Percentiles rank a stretch among this genome's conserved stretches.
These are phyloP conservation scores for Protostelium mycophagum DNA, from an alignment of 78 protist genomes.

Conservation along the genomic window DNA sequence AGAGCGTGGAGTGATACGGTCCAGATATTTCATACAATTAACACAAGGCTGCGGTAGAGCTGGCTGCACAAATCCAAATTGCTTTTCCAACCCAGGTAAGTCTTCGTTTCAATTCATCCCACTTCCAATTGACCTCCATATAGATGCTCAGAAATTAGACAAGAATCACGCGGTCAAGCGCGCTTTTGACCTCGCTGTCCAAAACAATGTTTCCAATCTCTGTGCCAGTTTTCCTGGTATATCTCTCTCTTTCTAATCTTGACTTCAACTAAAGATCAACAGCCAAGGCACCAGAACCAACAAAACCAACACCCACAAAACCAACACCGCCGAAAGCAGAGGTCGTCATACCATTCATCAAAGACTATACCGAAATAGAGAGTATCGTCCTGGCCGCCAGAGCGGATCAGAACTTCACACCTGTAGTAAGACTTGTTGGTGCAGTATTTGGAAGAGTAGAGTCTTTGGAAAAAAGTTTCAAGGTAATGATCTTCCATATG, in stretches of 20 bases:
- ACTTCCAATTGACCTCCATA: too few relatives aligned
- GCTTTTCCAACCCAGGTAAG: slow-evolving; percentile 52
- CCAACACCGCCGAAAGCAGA: not conserved
- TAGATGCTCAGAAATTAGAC: not conserved
- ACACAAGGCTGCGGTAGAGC: slow-evolving; percentile 39
- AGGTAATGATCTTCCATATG: too few relatives aligned
- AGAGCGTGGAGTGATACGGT: not conserved
- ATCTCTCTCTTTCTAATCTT: not conserved
- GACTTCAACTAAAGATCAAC: not conserved
- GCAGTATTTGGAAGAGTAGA: not conserved
- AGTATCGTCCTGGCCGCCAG: not conserved
- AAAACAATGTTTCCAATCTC: slow-evolving; percentile 9
- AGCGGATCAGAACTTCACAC: not conserved
- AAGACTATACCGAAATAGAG: not conserved
- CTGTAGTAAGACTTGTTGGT: not conserved
- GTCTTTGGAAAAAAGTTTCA: not conserved
- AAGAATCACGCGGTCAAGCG: not conserved
- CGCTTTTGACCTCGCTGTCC: not conserved
- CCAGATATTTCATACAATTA: slow-evolving; percentile 35
- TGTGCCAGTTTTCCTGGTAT: not conserved
- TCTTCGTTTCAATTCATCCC: not conserved
- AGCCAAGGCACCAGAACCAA: not conserved
- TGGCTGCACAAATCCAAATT: slow-evolving; percentile 27
- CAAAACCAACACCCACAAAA: not conserved
- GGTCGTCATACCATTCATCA: not conserved